phyloP scores from a whole-genome alignment of 2,329 filamentous ascomycete species.

The Exutisphaerella laricina region DNA sequence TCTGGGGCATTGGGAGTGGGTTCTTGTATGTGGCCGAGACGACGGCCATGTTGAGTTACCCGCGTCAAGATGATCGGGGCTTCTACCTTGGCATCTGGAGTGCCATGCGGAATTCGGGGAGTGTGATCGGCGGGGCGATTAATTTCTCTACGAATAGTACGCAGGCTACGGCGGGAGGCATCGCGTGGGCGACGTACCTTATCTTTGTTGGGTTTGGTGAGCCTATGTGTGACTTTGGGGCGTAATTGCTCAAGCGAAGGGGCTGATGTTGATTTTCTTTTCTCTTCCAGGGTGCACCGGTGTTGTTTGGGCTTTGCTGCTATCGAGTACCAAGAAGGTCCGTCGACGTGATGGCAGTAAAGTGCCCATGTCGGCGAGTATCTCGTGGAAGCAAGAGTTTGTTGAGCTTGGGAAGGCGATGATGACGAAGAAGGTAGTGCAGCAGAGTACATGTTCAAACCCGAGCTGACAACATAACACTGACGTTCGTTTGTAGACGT shows the following conservation, averaged over 20 bases:
- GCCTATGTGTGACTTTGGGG: too few relatives aligned
- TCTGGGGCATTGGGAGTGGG: slow-evolving; percentile 20
- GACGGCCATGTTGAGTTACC: slow-evolving; percentile 37
- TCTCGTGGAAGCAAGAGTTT: slow-evolving; percentile 23
- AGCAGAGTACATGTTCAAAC: too few relatives aligned
- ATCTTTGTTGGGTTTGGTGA: slow-evolving; percentile 31
- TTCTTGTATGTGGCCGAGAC: slow-evolving; percentile 33
- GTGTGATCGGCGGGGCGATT: slow-evolving; percentile 34
- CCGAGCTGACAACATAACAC: background rate
- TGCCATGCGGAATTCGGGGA: slow-evolving; percentile 33
- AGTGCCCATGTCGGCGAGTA: slow-evolving; percentile 20
- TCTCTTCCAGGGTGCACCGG: slow-evolving; percentile 28
- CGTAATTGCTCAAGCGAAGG: too few relatives aligned
- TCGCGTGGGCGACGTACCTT: slow-evolving; percentile 31
- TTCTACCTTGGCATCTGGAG: slow-evolving; percentile 34
- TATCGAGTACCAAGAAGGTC: slow-evolving; percentile 26
- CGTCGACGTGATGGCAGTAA: slow-evolving; percentile 24
- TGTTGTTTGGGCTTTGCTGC: slow-evolving; percentile 29
- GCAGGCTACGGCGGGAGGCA: slow-evolving; percentile 22
- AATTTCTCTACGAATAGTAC: slow-evolving; percentile 31
- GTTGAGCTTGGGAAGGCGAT: slow-evolving; percentile 21
- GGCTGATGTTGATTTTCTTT: too few relatives aligned
- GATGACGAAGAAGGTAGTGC: slow-evolving; percentile 29
- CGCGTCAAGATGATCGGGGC: slow-evolving; percentile 32
- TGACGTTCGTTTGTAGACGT: slow-evolving; percentile 21